A percentile compares a stretch with the other conserved stretches of the same genome.
phyloP scores from a whole-genome alignment of 1,284 basidiomycete species.

The Malassezia globosa region DNA sequence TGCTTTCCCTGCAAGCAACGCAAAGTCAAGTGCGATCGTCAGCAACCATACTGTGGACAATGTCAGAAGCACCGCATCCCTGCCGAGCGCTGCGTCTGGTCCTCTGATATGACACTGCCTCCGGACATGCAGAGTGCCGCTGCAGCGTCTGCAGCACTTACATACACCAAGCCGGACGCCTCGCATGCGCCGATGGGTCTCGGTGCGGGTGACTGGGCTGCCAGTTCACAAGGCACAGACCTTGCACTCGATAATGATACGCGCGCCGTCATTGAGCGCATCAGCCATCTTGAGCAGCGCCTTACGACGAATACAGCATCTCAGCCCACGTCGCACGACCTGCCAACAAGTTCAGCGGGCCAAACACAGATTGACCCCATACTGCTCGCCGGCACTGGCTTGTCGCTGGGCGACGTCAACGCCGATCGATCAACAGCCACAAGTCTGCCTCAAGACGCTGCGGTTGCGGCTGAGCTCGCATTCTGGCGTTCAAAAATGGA shows the following conservation, averaged over 20 bases:
- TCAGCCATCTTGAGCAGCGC: conserved; percentile 26
- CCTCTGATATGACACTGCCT: conserved; percentile 11
- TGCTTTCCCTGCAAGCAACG: conserved; percentile 41
- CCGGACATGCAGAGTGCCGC: conserved; percentile 12
- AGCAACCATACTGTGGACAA: conserved; percentile 36
- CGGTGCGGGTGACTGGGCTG: conserved; percentile 21
- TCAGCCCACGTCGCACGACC: conserved; percentile 13
- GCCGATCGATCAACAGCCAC: conserved; percentile 6
- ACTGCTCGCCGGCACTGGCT: conserved; percentile 15
- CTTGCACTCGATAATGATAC: conserved; percentile 27
- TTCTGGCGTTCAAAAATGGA: conserved; percentile 19
- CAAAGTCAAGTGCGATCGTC: conserved; percentile 40
- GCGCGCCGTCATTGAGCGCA: conserved; percentile 29
- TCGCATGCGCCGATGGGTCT: conserved; percentile 16
- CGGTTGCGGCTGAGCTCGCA: conserved; percentile 16
- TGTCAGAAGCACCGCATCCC: conserved; percentile 38
- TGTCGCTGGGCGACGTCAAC: conserved; percentile 15
- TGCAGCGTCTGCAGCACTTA: neutral
- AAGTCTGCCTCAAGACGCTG: conserved; percentile 10
- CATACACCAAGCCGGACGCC: conserved; percentile 13
- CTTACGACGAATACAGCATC: conserved; percentile 11
- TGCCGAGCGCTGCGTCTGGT: conserved; percentile 31
- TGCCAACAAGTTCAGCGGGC: neutral
- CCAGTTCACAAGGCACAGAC: conserved; percentile 16
- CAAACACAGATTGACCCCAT: conserved; percentile 17